Percentiles rank a stretch among this genome's conserved stretches.
Conservation (phyloP, 2,329 filamentous ascomycete genomes). For the Scytalidium sp. region DNA sequence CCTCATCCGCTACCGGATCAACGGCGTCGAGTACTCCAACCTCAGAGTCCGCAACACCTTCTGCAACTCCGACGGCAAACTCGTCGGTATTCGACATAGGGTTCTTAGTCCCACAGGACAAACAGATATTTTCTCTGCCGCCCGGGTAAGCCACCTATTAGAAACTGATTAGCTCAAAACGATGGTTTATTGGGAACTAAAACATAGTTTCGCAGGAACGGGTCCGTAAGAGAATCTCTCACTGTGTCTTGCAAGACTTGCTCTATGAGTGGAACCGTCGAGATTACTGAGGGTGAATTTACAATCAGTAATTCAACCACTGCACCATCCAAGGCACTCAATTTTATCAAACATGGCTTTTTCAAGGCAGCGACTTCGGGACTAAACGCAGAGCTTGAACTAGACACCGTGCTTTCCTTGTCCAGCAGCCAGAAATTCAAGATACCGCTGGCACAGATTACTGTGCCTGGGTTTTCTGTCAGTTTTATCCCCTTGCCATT, state of each 20-base stretch:
- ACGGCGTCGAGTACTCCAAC: background rate
- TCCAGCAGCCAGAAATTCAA: conserved; percentile 1
- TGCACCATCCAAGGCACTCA: conserved; percentile 1
- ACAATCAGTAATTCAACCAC: conserved; percentile 4
- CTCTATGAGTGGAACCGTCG: conserved; percentile 5
- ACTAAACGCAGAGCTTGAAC: conserved; percentile 7
- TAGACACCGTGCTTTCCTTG: conserved; percentile 5
- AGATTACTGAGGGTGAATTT: conserved; percentile 9
- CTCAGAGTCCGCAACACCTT: background rate
- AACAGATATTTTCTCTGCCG: background rate
- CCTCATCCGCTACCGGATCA: background rate
- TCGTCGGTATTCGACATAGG: background rate
- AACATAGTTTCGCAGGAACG: background rate
- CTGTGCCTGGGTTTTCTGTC: conserved; percentile 9
- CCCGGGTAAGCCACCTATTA: background rate
- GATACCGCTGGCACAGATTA: conserved; percentile 4
- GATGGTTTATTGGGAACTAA: background rate
- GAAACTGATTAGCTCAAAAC: too few species aligned
- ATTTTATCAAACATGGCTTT: conserved; percentile 8
- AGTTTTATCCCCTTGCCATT: background rate
- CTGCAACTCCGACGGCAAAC: background rate
- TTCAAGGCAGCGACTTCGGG: conserved; percentile 8
- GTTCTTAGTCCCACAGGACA: background rate
- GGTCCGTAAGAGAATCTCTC: background rate
- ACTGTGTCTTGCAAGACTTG: conserved; percentile 9